phyloP scores from a whole-genome alignment of 179 eudicot species.

The Beta macrorhiza region DNA sequence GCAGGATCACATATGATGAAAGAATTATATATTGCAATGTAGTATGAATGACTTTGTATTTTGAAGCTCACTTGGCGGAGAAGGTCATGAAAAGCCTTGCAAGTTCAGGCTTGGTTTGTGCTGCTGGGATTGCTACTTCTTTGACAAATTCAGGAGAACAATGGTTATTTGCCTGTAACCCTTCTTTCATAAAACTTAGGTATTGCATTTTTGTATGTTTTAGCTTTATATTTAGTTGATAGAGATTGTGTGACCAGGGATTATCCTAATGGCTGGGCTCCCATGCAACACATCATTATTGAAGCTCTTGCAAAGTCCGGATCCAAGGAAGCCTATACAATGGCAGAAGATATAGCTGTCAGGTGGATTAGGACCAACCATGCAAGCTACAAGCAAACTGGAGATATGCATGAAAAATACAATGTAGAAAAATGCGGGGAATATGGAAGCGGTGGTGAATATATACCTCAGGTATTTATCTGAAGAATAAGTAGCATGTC shows the following conservation, averaged over 20 bases:
- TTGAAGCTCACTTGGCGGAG: conserved; percentile 50
- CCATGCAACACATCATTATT: conserved; percentile 79
- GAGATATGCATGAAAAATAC: conserved; percentile 83
- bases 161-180: conserved; percentile 47
- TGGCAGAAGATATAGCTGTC: conserved; percentile 72
- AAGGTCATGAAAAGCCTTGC: conserved; percentile 63
- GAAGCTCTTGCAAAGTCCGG: conserved; percentile 73
- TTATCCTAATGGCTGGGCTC: conserved; percentile 98
- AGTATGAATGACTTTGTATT: conserved; percentile 11
- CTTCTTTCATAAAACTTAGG: background rate
- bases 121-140: conserved; percentile 81
- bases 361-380: conserved; percentile 85
- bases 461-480: conserved; percentile 67
- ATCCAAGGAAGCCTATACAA: conserved; percentile 49
- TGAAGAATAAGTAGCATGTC: background rate
- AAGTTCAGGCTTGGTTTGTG: conserved; percentile 59
- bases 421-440: conserved; percentile 73
- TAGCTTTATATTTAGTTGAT: background rate
- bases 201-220: background rate
- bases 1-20: background rate
- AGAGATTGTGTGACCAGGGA: conserved; percentile 55
- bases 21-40: background rate
- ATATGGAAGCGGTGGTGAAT: conserved; percentile 89
- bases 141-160: conserved; percentile 78
- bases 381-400: conserved; percentile 58